Conservation (phyloP, 2,329 filamentous ascomycete species). For the Stagonosporopsis cucurbitacearum region DNA sequence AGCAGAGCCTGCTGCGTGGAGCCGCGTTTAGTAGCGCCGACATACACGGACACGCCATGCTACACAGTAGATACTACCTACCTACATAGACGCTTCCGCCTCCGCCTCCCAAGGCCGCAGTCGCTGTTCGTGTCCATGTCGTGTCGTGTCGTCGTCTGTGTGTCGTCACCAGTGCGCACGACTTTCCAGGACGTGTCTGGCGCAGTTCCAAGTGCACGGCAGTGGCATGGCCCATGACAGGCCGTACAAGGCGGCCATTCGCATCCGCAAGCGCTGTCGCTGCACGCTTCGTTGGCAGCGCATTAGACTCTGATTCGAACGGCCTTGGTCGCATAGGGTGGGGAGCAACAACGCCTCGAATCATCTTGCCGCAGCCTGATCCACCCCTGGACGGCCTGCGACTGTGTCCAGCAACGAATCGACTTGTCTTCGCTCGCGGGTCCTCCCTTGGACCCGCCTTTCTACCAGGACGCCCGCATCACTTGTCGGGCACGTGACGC, state of each 20-base stretch:
- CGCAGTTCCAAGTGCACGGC: conserved; percentile 38
- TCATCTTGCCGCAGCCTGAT: conserved; percentile 28
- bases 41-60: conserved; percentile 19
- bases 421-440: conserved; percentile 41
- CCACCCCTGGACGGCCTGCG: conserved; percentile 31
- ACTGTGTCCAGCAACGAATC: conserved; percentile 38
- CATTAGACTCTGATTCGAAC: conserved; percentile 40
- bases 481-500: conserved; percentile 35
- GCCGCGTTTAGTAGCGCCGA: conserved; percentile 23
- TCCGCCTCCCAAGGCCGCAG: conserved; percentile 22
- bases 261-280: conserved; percentile 39
- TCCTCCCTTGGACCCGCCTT: conserved; percentile 28
- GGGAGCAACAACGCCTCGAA: conserved; percentile 34
- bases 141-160: too few relatives aligned
- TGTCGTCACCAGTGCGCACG: conserved; percentile 33
- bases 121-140: conserved; percentile 7
- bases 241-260: conserved; percentile 31
- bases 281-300: conserved; percentile 49
- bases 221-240: conserved; percentile 26
- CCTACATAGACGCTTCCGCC: too few relatives aligned
- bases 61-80: too few relatives aligned
- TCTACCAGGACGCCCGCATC: conserved; percentile 33
- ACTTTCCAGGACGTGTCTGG: conserved; percentile 23
- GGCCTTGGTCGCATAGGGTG: conserved; percentile 29
- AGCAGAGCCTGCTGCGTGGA: conserved; percentile 17